Evolutionary conservation across 148 eudicot species (phyloP).

Genomic region (Vaccinium macrocarpon): DNA sequence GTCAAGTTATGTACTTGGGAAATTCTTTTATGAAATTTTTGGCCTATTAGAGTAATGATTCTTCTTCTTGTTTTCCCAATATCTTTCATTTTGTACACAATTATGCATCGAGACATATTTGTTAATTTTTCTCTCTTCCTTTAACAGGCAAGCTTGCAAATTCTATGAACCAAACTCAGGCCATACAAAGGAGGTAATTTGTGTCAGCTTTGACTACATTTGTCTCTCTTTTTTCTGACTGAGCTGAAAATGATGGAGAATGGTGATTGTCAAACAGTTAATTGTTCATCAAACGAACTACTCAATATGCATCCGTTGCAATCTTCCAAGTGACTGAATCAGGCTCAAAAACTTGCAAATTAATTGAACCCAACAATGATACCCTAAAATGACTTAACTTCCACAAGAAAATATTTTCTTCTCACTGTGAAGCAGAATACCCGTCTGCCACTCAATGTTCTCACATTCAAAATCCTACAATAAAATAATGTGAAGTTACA

Average conservation of each 20-base stretch:
- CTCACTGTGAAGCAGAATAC: background rate
- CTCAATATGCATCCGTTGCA: background rate
- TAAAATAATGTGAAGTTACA: background rate
- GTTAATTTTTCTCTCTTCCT: slow-evolving; percentile 1
- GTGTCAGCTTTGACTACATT: slow-evolving; percentile 12
- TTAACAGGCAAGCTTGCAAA: slow-evolving; percentile 36
- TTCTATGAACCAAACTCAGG: slow-evolving; percentile 36
- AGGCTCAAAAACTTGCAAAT: background rate
- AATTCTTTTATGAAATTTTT: background rate
- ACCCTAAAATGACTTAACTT: background rate
- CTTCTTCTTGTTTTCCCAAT: slow-evolving; percentile 7
- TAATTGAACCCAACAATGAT: background rate
- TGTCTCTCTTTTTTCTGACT: background rate
- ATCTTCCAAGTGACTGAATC: background rate
- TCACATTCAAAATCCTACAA: background rate
- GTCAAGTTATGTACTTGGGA: too few species aligned
- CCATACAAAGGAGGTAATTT: slow-evolving; percentile 46
- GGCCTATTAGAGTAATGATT: background rate
- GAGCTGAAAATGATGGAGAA: background rate
- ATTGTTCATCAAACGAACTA: background rate
- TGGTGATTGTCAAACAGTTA: background rate
- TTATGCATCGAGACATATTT: background rate
- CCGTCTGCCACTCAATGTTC: background rate
- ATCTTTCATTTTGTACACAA: background rate
- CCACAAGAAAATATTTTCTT: background rate